Percentiles rank a stretch among this genome's conserved stretches.
phyloP scores from a whole-genome alignment of 495 filamentous ascomycete genomes.

The Penicillium lividum region DNA sequence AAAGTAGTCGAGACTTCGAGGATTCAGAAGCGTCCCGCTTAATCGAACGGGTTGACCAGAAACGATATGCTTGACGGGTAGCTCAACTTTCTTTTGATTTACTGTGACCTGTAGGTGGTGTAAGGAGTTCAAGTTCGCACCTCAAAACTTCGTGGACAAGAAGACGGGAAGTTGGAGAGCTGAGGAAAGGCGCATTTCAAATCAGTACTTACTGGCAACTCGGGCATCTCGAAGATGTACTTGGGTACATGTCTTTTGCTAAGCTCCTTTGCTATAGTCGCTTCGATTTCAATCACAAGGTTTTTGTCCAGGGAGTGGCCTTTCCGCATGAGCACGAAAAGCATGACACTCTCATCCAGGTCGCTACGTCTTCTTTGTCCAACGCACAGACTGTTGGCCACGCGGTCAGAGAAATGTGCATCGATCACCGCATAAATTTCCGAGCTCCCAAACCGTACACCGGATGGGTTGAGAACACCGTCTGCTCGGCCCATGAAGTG shows the following conservation, averaged over 20 bases:
- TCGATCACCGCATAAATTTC: conserved; percentile 80
- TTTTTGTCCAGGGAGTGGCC: background rate
- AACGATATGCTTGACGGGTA: background rate
- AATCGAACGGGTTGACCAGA: background rate
- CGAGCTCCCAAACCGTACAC: conserved; percentile 74
- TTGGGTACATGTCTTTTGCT: conserved; percentile 1
- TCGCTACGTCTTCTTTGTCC: conserved; percentile 71
- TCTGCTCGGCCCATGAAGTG: conserved; percentile 73
- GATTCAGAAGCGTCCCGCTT: background rate
- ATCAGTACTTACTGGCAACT: background rate
- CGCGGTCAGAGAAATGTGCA: conserved; percentile 56
- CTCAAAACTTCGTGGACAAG: no score
- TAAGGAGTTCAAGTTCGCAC: no score
- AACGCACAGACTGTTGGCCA: conserved; percentile 72
- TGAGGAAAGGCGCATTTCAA: background rate
- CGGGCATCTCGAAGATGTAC: background rate
- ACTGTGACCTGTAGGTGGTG: no score
- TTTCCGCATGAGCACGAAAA: conserved; percentile 70
- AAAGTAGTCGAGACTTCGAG: background rate
- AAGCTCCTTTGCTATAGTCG: background rate
- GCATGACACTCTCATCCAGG: conserved; percentile 69
- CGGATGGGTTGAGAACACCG: conserved; percentile 76
- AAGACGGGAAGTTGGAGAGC: background rate
- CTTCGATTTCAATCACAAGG: background rate
- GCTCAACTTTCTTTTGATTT: no score